Evolutionary conservation across 2,329 filamentous ascomycete species (phyloP), one percentile per base, ranked within the genome.

Genomic region (Delphinella strobiligena): DNA sequence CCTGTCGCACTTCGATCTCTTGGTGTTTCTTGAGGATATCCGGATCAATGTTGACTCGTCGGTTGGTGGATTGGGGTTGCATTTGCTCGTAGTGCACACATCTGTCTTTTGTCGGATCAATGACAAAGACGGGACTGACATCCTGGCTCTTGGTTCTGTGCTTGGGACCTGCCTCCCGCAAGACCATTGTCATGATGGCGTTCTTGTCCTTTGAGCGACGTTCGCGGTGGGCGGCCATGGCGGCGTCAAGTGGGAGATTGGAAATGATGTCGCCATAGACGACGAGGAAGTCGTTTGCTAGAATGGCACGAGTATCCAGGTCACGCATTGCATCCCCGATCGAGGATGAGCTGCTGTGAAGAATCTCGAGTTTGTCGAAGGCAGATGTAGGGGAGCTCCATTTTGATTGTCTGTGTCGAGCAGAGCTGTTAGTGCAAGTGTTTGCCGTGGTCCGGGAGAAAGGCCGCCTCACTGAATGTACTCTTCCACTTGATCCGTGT

Each of bases 41-140:
- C 2, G 83, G 74, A 51, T 95, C 87, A 34, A 96, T 73, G 36
- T 74, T 74, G 31, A 88, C 61, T 46, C 78, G 74, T 50, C 74
- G 75, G 27, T 78, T 75, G 38, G 67, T 68, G 53, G 80, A 72
- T 16, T 78, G 66, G 12, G 80, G 80, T 47, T 79, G 74, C 60
- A 91, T 84, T 59, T 96, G 88, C 56, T 96, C 88, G 60, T 96
- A 98, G 57, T 96, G 87, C 40, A 98, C 67, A 57, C 87, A 93
- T 41, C 89, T 72, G 49, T 85, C 76, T 38, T 80, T 84, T 29
- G 71, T 75, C 1, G 82, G 78, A 52, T 96, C 88, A 45, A 95
- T 71, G 15, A 93, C 79, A 54, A 96, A 98, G 3, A 91, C 73
- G 1, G 88, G 86, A 4, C 78, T 81, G 47, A 83, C 74, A 19